Evolutionary conservation across 2,329 filamentous ascomycete genomes (phyloP).

Genomic region (Cryphonectria radicalis): DNA sequence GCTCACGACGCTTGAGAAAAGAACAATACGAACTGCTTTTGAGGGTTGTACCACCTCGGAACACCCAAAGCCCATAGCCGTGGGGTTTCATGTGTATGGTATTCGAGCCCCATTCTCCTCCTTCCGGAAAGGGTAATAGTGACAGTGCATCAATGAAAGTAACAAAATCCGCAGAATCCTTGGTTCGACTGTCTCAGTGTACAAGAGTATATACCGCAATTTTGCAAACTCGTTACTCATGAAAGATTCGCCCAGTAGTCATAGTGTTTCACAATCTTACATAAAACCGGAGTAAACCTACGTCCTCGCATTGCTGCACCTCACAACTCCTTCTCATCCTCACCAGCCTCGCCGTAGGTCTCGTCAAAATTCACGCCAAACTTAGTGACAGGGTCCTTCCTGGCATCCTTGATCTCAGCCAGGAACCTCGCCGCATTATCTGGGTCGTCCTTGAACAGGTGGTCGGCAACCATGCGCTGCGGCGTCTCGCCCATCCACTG

Average conservation of each 20-base stretch:
- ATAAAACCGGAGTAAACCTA: background rate
- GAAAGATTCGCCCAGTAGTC: background rate
- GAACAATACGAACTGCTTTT: too few species aligned
- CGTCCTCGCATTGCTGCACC: background rate
- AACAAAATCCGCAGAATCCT: too few species aligned
- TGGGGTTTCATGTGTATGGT: too few species aligned
- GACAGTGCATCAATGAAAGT: too few species aligned
- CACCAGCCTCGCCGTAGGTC: conserved; percentile 13
- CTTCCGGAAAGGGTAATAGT: too few species aligned
- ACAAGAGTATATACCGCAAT: too few species aligned
- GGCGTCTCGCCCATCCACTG: conserved; percentile 78
- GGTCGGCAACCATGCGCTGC: conserved; percentile 66
- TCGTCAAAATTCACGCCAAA: conserved; percentile 32
- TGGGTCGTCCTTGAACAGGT: conserved; percentile 65
- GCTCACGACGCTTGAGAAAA: too few species aligned
- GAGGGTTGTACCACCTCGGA: too few species aligned
- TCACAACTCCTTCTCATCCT: conserved; percentile 24
- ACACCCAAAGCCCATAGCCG: too few species aligned
- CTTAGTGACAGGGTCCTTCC: conserved; percentile 59
- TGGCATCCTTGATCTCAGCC: conserved; percentile 62
- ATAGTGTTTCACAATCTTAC: background rate
- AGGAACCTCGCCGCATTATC: conserved; percentile 66
- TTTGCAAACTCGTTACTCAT: too few species aligned
- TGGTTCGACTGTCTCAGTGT: too few species aligned
- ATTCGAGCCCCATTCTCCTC: too few species aligned